Conservation (phyloP, 2,329 filamentous ascomycete species). For the Neurospora sp. region DNA sequence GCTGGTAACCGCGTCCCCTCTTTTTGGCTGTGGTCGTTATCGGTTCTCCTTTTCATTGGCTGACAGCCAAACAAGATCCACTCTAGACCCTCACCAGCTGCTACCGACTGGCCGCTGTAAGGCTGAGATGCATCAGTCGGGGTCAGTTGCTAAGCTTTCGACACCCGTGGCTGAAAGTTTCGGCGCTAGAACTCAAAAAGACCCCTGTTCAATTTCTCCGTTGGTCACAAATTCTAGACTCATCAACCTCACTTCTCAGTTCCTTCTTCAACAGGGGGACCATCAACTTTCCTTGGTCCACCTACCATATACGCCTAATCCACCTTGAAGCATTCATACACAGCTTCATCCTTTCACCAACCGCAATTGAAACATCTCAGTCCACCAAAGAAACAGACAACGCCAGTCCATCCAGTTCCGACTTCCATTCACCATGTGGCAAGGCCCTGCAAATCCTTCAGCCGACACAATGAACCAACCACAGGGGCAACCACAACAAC, state of each 20-base stretch:
- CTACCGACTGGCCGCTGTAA: background rate
- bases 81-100: background rate
- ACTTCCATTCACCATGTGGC: background rate
- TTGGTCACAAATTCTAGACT: background rate
- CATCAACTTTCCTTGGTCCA: background rate
- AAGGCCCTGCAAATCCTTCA: background rate
- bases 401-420: background rate
- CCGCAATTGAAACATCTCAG: background rate
- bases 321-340: background rate
- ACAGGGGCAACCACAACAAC: background rate
- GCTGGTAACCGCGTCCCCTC: background rate
- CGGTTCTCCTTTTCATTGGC: background rate
- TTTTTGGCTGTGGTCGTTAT: background rate
- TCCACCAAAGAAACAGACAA: background rate
- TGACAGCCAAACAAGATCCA: background rate
- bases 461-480: background rate
- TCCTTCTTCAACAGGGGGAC: background rate
- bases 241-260: background rate
- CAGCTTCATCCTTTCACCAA: background rate
- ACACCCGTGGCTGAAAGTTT: background rate
- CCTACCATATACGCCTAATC: background rate
- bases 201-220: background rate
- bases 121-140: background rate
- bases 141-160: background rate
- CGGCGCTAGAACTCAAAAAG: background rate